Percentiles rank a stretch among this genome's conserved stretches.
phyloP scores from a whole-genome alignment of 2,329 filamentous ascomycete genomes.

The Phyllosticta citribraziliensis region DNA sequence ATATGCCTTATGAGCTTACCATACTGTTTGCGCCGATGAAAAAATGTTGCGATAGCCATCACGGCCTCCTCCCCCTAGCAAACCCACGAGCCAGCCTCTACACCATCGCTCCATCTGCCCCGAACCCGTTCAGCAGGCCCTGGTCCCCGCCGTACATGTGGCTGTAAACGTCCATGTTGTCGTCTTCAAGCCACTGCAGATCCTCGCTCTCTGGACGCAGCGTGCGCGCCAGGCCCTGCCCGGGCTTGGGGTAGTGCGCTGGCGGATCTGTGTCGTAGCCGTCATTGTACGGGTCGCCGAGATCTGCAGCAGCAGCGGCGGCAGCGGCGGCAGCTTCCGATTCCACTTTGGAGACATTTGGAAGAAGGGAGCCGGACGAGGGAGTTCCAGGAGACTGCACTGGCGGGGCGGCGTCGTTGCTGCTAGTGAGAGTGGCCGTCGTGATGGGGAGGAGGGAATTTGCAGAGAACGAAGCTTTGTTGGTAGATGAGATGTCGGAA shows the following conservation, averaged over 20 bases:
- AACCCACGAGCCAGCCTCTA: not conserved
- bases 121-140: constrained; percentile 12
- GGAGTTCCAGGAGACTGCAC: constrained; percentile 13
- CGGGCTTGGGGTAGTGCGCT: constrained; percentile 52
- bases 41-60: not conserved
- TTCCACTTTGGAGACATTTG: constrained; percentile 10
- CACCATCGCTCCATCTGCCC: constrained; percentile 8
- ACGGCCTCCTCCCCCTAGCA: not conserved
- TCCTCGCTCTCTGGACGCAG: constrained; percentile 50
- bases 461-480: not conserved
- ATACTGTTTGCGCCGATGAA: not conserved
- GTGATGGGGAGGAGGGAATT: not conserved
- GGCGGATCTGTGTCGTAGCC: constrained; percentile 44
- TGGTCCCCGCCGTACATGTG: constrained; percentile 25
- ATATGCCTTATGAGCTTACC: not conserved
- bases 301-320: not conserved
- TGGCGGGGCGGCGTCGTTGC: not conserved
- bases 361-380: constrained; percentile 6
- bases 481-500: not conserved
- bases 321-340: constrained; percentile 7
- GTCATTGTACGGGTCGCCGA: constrained; percentile 21
- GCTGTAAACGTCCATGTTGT: constrained; percentile 48
- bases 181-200: constrained; percentile 52
- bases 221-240: constrained; percentile 45
- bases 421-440: not conserved